Percentiles rank a stretch among this genome's conserved stretches.
Conservation (phyloP, 1,284 basidiomycete genomes). For the Cutaneotrichosporon mucoides region DNA sequence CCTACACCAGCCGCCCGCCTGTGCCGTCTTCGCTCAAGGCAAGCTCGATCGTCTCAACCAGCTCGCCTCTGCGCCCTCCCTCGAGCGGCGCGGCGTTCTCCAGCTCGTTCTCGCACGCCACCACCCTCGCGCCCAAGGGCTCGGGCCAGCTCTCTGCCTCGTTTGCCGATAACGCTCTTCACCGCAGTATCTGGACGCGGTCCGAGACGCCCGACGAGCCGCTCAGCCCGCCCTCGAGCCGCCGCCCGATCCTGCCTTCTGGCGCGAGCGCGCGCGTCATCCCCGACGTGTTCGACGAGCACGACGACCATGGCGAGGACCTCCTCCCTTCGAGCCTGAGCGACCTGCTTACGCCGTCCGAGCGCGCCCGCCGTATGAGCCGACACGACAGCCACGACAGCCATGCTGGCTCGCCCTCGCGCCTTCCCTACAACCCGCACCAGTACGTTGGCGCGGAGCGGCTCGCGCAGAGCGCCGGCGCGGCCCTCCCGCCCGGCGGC, state of each 20-base stretch:
- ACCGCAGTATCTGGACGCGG: constrained; percentile 41
- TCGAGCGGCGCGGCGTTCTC: constrained; percentile 29
- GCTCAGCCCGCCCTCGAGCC: constrained; percentile 28
- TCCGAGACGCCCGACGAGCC: constrained; percentile 38
- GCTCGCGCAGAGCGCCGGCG: constrained; percentile 45
- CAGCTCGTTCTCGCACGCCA: constrained; percentile 40
- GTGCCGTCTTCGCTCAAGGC: constrained; percentile 31
- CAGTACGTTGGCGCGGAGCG: constrained; percentile 26
- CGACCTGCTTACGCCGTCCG: constrained; percentile 81
- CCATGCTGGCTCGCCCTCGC: constrained; percentile 26
- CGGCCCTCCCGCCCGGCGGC: constrained; percentile 35
- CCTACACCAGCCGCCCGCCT: constrained; percentile 22
- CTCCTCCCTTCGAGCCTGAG: constrained; percentile 78
- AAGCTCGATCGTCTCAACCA: constrained; percentile 24
- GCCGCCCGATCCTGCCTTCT: constrained; percentile 22
- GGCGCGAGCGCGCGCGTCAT: constrained; percentile 16
- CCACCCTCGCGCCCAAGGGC: constrained; percentile 18
- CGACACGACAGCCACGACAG: constrained; percentile 50
- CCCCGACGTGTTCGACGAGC: constrained; percentile 31
- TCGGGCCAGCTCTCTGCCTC: constrained; percentile 37
- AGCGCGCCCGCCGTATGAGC: constrained; percentile 70
- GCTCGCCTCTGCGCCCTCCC: constrained; percentile 39
- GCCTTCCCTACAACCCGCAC: constrained; percentile 23
- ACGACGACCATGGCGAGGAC: constrained; percentile 70
- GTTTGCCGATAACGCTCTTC: constrained; percentile 30